A percentile compares a stretch with the other conserved stretches of the same genome.
These are phyloP conservation scores for Coffea canephora DNA, from an alignment of 257 asterid species.

Conservation along the genomic window DNA sequence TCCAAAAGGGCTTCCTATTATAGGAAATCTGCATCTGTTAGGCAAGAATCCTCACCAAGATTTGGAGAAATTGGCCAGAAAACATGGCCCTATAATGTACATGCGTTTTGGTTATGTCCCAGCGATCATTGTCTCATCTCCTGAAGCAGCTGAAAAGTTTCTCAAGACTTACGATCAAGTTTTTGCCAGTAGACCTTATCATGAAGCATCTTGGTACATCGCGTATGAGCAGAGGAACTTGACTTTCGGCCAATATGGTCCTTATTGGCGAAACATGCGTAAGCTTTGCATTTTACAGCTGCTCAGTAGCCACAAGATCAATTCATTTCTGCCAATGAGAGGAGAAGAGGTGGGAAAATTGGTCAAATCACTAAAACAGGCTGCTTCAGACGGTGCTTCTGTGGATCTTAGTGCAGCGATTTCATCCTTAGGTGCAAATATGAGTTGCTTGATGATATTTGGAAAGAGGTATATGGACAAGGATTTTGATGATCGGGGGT, in stretches of 20 bases:
- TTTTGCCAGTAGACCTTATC: slow-evolving; percentile 27
- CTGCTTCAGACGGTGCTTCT: not conserved
- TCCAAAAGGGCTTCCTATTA: slow-evolving; percentile 24
- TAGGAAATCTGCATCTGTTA: slow-evolving; percentile 29
- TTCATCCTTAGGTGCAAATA: slow-evolving; percentile 13
- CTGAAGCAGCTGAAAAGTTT: slow-evolving; percentile 18
- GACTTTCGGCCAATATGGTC: slow-evolving; percentile 14
- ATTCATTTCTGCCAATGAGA: slow-evolving; percentile 20
- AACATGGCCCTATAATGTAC: slow-evolving; percentile 32
- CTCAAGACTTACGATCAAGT: slow-evolving; percentile 21
- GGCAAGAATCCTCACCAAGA: slow-evolving; percentile 26
- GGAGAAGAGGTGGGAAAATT: slow-evolving; percentile 10
- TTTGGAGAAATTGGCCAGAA: slow-evolving; percentile 22
- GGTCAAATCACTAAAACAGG: slow-evolving; percentile 10
- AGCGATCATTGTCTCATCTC: slow-evolving; percentile 17
- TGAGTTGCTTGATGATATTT: slow-evolving; percentile 27
- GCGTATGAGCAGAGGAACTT: slow-evolving; percentile 19
- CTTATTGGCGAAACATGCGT: slow-evolving; percentile 24
- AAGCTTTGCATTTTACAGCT: slow-evolving; percentile 23
- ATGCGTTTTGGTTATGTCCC: slow-evolving; percentile 28
- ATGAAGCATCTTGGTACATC: slow-evolving; percentile 13
- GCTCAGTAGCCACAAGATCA: slow-evolving; percentile 18
- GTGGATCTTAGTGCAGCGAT: slow-evolving; percentile 19
- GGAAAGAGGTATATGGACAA: slow-evolving; percentile 25
- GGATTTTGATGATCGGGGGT: slow-evolving; percentile 25